Percentiles rank a stretch among this genome's conserved stretches.
Conservation (phyloP, 2,329 filamentous ascomycete genomes). For the Aspergillus sp. region DNA sequence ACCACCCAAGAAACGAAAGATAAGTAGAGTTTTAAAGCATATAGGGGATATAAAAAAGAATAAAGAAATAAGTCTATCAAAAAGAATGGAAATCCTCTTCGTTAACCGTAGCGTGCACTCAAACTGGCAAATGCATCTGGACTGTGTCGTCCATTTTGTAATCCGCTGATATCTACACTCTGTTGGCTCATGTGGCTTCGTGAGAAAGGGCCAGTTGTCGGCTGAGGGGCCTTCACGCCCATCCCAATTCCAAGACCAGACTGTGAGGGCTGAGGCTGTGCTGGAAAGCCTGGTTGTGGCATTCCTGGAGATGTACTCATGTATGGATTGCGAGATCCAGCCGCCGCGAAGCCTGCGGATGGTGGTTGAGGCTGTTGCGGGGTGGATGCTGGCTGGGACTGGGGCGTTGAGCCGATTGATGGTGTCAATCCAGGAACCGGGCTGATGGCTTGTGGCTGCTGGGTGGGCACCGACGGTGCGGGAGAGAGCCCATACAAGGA, state of each 20-base stretch:
- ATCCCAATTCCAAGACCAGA: constrained; percentile 7
- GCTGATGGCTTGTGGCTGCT: constrained; percentile 20
- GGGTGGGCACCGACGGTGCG: constrained; percentile 30
- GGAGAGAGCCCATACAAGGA: constrained; percentile 42
- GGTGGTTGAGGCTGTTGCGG: constrained; percentile 14
- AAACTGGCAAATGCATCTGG: constrained; percentile 48
- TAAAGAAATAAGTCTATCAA: constrained; percentile 4
- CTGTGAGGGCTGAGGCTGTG: constrained; percentile 4
- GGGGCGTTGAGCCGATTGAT: constrained; percentile 16
- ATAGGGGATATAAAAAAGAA: constrained; percentile 5
- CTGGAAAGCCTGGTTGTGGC: constrained; percentile 1
- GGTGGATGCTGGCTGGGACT: constrained; percentile 17
- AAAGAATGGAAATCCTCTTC: constrained; percentile 1
- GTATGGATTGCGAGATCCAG: constrained; percentile 22
- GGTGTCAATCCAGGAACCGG: constrained; percentile 14
- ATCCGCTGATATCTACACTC: constrained; percentile 43
- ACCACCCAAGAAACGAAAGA: no score
- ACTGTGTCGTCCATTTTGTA: constrained; percentile 45
- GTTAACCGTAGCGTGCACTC: constrained; percentile 40
- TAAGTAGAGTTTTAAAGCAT: neutral
- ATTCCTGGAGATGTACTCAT: constrained; percentile 8
- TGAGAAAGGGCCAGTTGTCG: constrained; percentile 12
- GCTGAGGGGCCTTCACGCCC: constrained; percentile 8
- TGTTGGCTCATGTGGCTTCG: constrained; percentile 43
- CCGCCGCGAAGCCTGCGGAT: constrained; percentile 14